A percentile compares a stretch with the other conserved stretches of the same genome.
These are phyloP conservation scores for Chondrus crispus DNA, from an alignment of 23 red algal genomes.

Conservation along the genomic window DNA sequence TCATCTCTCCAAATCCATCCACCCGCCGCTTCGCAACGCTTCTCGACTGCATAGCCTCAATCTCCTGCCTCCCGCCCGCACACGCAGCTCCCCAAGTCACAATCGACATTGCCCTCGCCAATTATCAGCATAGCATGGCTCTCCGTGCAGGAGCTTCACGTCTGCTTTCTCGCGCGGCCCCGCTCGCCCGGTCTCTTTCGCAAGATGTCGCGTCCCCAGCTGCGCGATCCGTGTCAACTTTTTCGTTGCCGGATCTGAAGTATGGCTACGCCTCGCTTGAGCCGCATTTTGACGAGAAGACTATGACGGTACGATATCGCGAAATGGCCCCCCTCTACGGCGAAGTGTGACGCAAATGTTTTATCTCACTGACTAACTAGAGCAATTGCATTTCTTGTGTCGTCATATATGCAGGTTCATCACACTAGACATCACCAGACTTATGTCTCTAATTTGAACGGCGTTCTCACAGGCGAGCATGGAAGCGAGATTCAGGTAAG, in stretches of 20 bases:
- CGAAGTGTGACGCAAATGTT: too few species aligned
- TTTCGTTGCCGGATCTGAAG: conserved; percentile 67
- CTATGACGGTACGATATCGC: conserved; percentile 42
- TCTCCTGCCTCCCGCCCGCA: too few species aligned
- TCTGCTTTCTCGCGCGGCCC: not conserved
- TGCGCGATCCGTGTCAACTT: conserved; percentile 11
- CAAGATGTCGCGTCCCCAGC: not conserved
- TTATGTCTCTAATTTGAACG: conserved; percentile 88
- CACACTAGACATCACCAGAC: conserved; percentile 89
- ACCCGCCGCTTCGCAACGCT: too few species aligned
- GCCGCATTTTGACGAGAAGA: conserved; percentile 72
- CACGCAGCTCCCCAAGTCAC: too few species aligned
- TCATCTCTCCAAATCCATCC: too few species aligned
- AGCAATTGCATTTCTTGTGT: too few species aligned
- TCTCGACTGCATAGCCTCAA: too few species aligned
- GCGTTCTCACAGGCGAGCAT: conserved; percentile 51
- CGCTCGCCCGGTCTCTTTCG: too few species aligned
- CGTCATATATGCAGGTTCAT: conserved; percentile 42
- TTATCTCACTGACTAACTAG: too few species aligned
- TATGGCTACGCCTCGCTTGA: conserved; percentile 80
- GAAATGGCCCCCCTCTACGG: too few species aligned
- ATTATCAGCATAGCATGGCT: not conserved
- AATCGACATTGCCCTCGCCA: too few species aligned
- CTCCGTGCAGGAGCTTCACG: not conserved
- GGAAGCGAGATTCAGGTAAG: conserved; percentile 36